Evolutionary conservation across 441 rosid species (phyloP).

Genomic region (Macaranga tanarius): DNA sequence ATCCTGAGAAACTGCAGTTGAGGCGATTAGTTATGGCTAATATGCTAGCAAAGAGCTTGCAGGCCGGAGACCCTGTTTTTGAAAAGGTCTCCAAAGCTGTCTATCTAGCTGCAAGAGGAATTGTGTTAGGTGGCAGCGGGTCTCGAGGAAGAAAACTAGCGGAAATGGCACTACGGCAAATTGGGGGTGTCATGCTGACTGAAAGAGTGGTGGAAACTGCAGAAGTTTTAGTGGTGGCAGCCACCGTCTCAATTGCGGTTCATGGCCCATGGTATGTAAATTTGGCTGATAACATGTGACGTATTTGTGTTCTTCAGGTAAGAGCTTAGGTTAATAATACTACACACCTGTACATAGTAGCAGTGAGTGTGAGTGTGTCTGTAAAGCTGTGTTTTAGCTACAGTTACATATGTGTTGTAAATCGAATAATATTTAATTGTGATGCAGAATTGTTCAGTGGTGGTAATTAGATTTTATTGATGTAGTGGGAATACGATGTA

Average conservation of each 20-base stretch:
- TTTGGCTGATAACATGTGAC: constrained; percentile 33
- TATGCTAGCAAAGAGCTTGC: constrained; percentile 74
- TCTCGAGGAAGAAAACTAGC: constrained; percentile 52
- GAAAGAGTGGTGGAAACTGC: constrained; percentile 64
- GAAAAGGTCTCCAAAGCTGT: constrained; percentile 71
- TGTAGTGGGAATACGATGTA: not conserved
- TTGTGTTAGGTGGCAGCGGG: constrained; percentile 67
- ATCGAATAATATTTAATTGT: not conserved
- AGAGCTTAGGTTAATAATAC: not conserved
- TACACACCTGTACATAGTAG: constrained; percentile 4
- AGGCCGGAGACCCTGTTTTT: constrained; percentile 75
- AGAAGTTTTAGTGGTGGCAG: constrained; percentile 60
- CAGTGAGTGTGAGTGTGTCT: not conserved
- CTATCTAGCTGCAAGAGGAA: constrained; percentile 66
- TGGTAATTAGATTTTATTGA: constrained; percentile 4
- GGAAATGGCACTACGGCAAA: constrained; percentile 58
- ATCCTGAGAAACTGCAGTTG: constrained; percentile 35
- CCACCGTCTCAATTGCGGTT: constrained; percentile 54
- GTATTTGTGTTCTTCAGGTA: not conserved
- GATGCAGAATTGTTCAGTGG: not conserved
- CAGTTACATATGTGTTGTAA: not conserved
- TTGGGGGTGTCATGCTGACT: constrained; percentile 52
- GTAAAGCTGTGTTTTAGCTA: not conserved
- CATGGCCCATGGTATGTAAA: constrained; percentile 73
- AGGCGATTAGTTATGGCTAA: constrained; percentile 66